Evolutionary conservation across 2,329 filamentous ascomycete genomes (phyloP).

Genomic region (Septoria petroselini): DNA sequence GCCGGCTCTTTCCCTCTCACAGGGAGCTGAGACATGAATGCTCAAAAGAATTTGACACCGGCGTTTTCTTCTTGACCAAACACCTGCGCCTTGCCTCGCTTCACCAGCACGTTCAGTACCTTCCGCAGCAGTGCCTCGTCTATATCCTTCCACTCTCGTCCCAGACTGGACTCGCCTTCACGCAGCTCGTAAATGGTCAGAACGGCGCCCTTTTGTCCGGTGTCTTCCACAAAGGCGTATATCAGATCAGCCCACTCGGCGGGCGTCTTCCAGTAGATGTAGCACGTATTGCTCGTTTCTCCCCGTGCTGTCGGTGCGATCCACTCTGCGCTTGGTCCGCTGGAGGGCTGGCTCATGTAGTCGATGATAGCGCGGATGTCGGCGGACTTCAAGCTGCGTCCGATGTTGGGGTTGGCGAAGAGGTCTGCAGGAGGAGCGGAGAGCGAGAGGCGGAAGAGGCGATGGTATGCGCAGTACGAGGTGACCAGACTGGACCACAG

Average conservation of each 20-base stretch:
- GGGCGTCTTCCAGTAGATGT: constrained; percentile 79
- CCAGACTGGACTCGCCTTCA: constrained; percentile 76
- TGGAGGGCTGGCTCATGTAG: constrained; percentile 54
- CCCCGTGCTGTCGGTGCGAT: constrained; percentile 41
- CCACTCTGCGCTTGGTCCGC: constrained; percentile 61
- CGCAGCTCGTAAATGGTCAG: constrained; percentile 89
- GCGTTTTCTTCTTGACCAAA: constrained; percentile 85
- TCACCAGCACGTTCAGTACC: constrained; percentile 76
- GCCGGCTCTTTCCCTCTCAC: constrained; percentile 2
- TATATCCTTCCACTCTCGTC: constrained; percentile 50
- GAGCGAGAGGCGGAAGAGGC: constrained; percentile 71
- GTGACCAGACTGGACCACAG: constrained; percentile 88
- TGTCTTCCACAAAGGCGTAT: constrained; percentile 77
- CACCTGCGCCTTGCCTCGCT: constrained; percentile 86
- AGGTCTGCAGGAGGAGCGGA: constrained; percentile 50
- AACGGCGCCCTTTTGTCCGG: constrained; percentile 82
- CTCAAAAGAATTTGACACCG: constrained; percentile 94
- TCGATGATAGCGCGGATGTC: constrained; percentile 55
- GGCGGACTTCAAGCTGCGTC: constrained; percentile 48
- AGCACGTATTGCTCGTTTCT: constrained; percentile 57
- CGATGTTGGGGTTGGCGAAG: constrained; percentile 50
- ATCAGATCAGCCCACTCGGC: constrained; percentile 86
- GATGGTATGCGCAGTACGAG: constrained; percentile 75
- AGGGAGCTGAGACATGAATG: constrained; percentile 1
- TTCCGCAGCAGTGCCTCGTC: constrained; percentile 77